A percentile compares a stretch with the other conserved stretches of the same genome.
phyloP scores from a whole-genome alignment of 1,284 basidiomycete genomes.

The Gomphus bonarii region DNA sequence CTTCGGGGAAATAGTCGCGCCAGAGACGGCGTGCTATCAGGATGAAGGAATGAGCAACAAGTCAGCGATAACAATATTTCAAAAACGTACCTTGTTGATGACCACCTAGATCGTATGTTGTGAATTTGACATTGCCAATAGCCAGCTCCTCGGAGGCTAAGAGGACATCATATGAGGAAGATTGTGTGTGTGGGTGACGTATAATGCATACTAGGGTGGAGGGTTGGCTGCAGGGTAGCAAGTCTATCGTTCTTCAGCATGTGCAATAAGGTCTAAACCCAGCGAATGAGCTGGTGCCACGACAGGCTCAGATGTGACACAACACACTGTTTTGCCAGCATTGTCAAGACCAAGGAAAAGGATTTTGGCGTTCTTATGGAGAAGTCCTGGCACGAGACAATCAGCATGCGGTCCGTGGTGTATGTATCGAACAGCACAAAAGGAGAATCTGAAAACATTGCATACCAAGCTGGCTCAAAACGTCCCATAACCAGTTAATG shows the following conservation, averaged over 20 bases:
- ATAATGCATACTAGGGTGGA: conserved; percentile 82
- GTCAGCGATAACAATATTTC: not conserved
- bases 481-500: conserved; percentile 91
- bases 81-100: conserved; percentile 78
- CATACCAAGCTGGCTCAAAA: conserved; percentile 83
- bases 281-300: not conserved
- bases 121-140: conserved; percentile 98
- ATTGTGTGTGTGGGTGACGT: conserved; percentile 7
- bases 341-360: conserved; percentile 98
- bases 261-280: conserved; percentile 84
- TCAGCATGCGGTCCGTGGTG: not conserved
- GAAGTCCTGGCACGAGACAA: conserved; percentile 51
- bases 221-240: conserved; percentile 95
- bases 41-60: not conserved
- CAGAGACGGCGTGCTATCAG: conserved; percentile 86
- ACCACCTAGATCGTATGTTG: conserved; percentile 96
- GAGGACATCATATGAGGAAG: not conserved
- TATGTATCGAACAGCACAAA: not conserved
- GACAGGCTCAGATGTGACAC: not conserved
- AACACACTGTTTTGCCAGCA: conserved; percentile 93
- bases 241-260: conserved; percentile 99
- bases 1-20: conserved; percentile 99
- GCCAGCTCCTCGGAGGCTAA: conserved; percentile 97
- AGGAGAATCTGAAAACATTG: conserved; percentile 10
- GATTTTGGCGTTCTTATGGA: conserved; percentile 99